phyloP scores from a whole-genome alignment of 768 basidiomycete genomes.

The Tulasnella sp. region DNA sequence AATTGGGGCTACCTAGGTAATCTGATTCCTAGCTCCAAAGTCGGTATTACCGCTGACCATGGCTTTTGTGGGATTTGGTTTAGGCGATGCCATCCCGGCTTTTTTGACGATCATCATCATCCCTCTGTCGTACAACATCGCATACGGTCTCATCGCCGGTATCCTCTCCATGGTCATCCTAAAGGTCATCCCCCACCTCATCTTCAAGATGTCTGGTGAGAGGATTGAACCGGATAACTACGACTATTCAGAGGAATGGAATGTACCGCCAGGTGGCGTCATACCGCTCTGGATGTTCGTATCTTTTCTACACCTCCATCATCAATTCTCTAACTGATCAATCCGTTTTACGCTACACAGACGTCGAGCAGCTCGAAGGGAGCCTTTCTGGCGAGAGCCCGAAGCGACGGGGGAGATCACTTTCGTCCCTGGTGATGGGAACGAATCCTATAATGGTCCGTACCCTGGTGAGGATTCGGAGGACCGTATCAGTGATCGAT shows the following conservation, averaged over 20 bases:
- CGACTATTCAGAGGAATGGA: conserved; percentile 56
- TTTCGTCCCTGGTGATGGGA: too few relatives aligned
- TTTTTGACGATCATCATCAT: conserved; percentile 76
- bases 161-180: conserved; percentile 58
- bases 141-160: conserved; percentile 81
- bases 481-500: too few relatives aligned
- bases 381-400: not conserved
- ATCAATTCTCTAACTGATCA: not conserved
- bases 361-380: not conserved
- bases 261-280: conserved; percentile 59
- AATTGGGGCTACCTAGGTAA: conserved; percentile 88
- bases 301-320: not conserved
- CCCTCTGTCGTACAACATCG: conserved; percentile 48
- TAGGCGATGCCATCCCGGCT: conserved; percentile 64
- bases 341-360: not conserved
- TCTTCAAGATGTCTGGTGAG: conserved; percentile 48
- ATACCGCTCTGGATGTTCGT: conserved; percentile 54
- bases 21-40: conserved; percentile 77
- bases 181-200: conserved; percentile 53
- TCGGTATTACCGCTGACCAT: too few relatives aligned
- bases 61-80: too few relatives aligned
- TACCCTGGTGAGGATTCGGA: too few relatives aligned
- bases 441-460: too few relatives aligned
- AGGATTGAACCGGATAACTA: conserved; percentile 54
- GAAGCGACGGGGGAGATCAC: too few relatives aligned